Conservation (phyloP, 805 yeast genomes). For the Cyberlindnera mrakii region DNA sequence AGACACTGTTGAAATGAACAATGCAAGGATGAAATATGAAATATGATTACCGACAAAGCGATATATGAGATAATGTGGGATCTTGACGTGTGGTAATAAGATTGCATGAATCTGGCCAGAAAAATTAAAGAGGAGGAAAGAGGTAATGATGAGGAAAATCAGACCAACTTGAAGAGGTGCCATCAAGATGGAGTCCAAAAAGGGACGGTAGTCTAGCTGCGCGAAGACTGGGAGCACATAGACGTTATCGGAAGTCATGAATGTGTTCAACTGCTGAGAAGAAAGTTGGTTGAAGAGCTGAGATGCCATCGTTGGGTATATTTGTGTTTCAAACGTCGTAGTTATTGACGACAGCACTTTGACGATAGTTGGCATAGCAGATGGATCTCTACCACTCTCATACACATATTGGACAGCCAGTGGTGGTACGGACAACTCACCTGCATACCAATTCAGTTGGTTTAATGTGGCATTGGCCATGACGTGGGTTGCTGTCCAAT, state of each 20-base stretch:
- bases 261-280: slow-evolving; percentile 18
- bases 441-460: slow-evolving; percentile 5
- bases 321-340: slow-evolving; percentile 17
- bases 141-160: slow-evolving; percentile 62
- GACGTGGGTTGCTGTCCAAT: slow-evolving; percentile 61
- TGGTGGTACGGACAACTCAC: slow-evolving; percentile 26
- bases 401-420: slow-evolving; percentile 38
- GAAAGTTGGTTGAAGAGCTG: slow-evolving; percentile 27
- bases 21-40: slow-evolving; percentile 50
- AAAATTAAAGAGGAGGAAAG: slow-evolving; percentile 65
- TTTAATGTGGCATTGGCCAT: slow-evolving; percentile 27
- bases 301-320: slow-evolving; percentile 16
- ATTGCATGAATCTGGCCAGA: slow-evolving; percentile 47
- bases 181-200: slow-evolving; percentile 39
- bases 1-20: slow-evolving; percentile 53
- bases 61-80: slow-evolving; percentile 42
- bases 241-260: slow-evolving; percentile 18
- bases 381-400: slow-evolving; percentile 61
- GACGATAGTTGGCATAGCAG: slow-evolving; percentile 40
- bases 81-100: slow-evolving; percentile 40
- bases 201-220: slow-evolving; percentile 44
- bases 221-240: slow-evolving; percentile 29
- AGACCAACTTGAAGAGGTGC: slow-evolving; percentile 76
- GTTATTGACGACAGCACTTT: slow-evolving; percentile 38
- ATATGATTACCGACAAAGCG: slow-evolving; percentile 44